Conservation (phyloP, 2,329 filamentous ascomycete genomes). For the Talaromyces pinophilus region DNA sequence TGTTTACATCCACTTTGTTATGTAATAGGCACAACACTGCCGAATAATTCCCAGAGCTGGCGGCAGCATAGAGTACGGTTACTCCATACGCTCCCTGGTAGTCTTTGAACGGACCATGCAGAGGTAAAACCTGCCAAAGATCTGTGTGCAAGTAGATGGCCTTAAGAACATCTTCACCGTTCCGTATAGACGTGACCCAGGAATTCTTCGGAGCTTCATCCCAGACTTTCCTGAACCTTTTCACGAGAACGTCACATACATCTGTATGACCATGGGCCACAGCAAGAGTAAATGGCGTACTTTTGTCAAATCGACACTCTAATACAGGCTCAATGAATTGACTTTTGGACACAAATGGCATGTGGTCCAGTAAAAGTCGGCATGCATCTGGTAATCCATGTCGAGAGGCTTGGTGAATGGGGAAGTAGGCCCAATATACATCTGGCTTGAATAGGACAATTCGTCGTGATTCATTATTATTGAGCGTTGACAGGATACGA, state of each 20-base stretch:
- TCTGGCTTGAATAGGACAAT: background rate
- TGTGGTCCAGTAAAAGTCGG: background rate
- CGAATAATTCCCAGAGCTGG: background rate
- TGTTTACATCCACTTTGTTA: background rate
- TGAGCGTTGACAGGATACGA: background rate
- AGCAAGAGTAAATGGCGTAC: background rate
- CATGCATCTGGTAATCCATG: constrained; percentile 1
- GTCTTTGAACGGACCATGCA: background rate
- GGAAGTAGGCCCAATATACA: background rate
- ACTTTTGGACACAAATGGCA: background rate
- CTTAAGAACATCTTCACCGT: background rate
- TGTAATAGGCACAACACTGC: background rate
- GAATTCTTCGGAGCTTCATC: background rate
- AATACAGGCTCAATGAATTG: background rate
- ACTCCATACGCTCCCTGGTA: background rate
- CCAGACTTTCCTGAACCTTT: background rate
- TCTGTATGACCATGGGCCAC: background rate
- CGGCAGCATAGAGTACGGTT: constrained; percentile 7
- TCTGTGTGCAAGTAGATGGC: background rate
- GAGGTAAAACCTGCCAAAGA: background rate
- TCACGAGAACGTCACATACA: background rate
- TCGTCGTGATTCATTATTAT: background rate
- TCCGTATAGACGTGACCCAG: background rate
- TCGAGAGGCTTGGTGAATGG: constrained; percentile 1
- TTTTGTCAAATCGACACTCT: background rate